A percentile compares a stretch with the other conserved stretches of the same genome.
Conservation (phyloP, 768 basidiomycete genomes). For the Trametes elegans region DNA sequence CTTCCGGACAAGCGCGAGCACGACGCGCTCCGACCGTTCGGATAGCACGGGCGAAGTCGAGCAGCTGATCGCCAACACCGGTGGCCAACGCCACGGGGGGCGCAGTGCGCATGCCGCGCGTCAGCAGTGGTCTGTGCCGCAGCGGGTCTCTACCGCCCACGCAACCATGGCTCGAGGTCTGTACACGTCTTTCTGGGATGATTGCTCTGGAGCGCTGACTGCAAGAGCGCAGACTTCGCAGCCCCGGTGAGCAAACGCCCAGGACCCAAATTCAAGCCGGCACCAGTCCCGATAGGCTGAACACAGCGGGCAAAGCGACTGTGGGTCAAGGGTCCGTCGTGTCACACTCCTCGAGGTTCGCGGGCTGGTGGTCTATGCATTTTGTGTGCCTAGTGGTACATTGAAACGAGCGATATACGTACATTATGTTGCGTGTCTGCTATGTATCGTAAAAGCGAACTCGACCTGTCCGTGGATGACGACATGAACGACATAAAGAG, state of each 20-base stretch:
- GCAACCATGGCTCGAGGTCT: background rate
- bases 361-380: constrained; percentile 16
- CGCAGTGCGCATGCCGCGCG: background rate
- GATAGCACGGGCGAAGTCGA: constrained; percentile 76
- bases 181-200: background rate
- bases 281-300: constrained; percentile 3
- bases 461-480: background rate
- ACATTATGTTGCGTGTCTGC: constrained; percentile 13
- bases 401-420: constrained; percentile 14
- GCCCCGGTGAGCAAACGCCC: background rate
- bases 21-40: constrained; percentile 33
- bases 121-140: constrained; percentile 14
- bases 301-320: no score
- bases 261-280: constrained; percentile 19
- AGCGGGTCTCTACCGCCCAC: background rate
- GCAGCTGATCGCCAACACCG: constrained; percentile 44
- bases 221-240: background rate
- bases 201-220: background rate
- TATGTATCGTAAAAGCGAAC: constrained; percentile 7
- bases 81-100: constrained; percentile 19
- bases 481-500: constrained; percentile 9
- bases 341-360: no score
- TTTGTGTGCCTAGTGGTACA: constrained; percentile 11
- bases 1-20: constrained; percentile 25
- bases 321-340: no score